Base-by-base conservation (phyloP, 805 yeast species). In the Saturnispora hagleri region DNA sequence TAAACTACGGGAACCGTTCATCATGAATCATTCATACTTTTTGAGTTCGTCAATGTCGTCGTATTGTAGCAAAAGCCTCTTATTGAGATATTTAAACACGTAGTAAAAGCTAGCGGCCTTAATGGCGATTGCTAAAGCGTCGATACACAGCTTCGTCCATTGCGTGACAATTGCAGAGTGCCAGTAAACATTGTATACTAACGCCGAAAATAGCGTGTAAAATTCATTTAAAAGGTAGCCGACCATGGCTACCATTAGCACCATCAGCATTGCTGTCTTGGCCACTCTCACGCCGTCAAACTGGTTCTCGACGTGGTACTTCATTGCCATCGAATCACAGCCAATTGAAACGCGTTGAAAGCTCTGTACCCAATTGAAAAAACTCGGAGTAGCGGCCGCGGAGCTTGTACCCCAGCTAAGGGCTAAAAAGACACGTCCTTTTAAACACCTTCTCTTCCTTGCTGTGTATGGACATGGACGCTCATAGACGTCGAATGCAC, bases 31-130 rank as follows among this genome's bases (percentile, higher is more conserved):
- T 7, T 60, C 51, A 47, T 60, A 67, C 31, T 63, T 63, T 28
- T 65, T 58, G 26, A 64, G 52, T 22, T 65, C 66, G 4, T 59
- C 63, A 17, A 53, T 57, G 51, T 64, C 70, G 22, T 56, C 49
- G 26, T 55, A 48, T 5, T 51, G 48, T n/a, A 63, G 52, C 13
- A 66, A 54, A 9, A 66, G 48, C 31, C 48, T 50, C 2, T 46
- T 36, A 49, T 66, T 63, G 43, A 65, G 51, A 27, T 47, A 58
- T 33, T 52, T 55, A 24, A 61, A 52, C 7, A 56, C 35, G 34
- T 57, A 60, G 46, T 51, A 51, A 27, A 57, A 54, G 3, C 57
- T 7, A 17, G 52, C 35, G 28, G 54, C 40, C 51, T 64, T 60
- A 4, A 61, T 41, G 2, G 55, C 8, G 2, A 63, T 31, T 26